Evolutionary conservation across 176 grass and related monocot species (phyloP), one percentile per base, ranked within the genome.

Genomic region (Calamus simplicifolius): DNA sequence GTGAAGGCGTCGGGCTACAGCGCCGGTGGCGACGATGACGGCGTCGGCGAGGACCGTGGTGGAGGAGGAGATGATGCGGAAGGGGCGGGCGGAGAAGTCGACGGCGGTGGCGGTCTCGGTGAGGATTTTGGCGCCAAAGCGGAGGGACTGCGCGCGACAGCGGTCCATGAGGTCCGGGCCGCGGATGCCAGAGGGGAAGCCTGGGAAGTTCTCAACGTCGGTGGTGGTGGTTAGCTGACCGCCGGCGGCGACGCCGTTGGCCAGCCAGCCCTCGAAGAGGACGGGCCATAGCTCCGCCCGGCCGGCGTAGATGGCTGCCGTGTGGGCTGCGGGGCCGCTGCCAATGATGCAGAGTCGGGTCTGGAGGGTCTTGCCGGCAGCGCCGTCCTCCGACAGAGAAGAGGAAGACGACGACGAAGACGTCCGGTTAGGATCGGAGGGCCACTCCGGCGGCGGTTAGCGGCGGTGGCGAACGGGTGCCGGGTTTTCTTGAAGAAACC

Each of bases 161-260:
- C 63, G 43, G 21, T 91, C 93, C 76, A 90, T 97, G 62, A 97
- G 84, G 17, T 88, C 93, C 19, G 53, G 4, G 38, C 93, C 93
- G n/a, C 85, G 61, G 78, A 97, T 78, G 4, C 87, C 93, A 0
- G 75, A 57, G 18, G 48, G 87, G 66, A 98, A 98, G 3, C 87
- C 84, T 4, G 87, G 87, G 84, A 92, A 98, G 81, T 92, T 98
- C 72, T 98, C 87, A 27, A 98, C 93, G 57, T 98, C 87, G 48
- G 84, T 98, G 76, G 93, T 89, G 75, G 93, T 98, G 65, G 93
- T 98, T 66, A 98, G 87, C 79, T 98, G 93, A 0, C 93, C 93
- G 1, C 93, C 84, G 2, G 80, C 80, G n/a, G 81, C 81, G 75
- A 98, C 88, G 81, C 85, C 81, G 59, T 98, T 98, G 59, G 87